Base-by-base conservation (phyloP, 495 filamentous ascomycete genomes). In the Daldinia caldariorum region DNA sequence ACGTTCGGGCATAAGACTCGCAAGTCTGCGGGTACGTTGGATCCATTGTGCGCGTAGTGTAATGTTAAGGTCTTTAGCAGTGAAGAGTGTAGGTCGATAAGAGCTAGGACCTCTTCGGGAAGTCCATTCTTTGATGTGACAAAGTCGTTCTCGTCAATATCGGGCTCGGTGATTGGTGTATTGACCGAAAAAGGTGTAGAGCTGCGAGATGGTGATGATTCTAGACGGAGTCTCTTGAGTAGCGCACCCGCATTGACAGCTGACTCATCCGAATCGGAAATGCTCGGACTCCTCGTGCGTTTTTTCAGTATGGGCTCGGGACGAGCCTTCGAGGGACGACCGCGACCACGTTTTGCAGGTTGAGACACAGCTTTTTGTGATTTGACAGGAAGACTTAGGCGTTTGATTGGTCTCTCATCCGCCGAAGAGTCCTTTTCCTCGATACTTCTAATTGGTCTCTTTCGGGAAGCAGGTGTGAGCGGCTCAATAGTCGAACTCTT, bases 21-120 rank as follows among this genome's bases (percentile, higher is more conserved):
- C 32, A 91, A 69, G 73, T 91, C 88, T 39, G 83, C 83, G 9
- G 90, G 88, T 0, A 85, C 83, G 39, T 82, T 74, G 8, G 81
- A 79, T 70, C 89, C 88, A 79, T 91, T 87, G 79, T 93, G 90
- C 0, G 87, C 88, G 63, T 84, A 83, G 62, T 89, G 84, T 57
- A 90, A 74, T 18, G 81, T 84, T 18, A 89, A 77, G 18, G 88
- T 83, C 51, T 84, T 85, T 61, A 89, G 81, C 61, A 90, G 86
- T 54, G 86, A 79, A 32, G 82, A 76, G 69, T 89, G 83, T 5
- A 90, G 78, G 56, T 83, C 77, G 58, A 88, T 76, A 50, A 91
- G 81, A 63, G 85, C 83, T 65, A 84, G 64, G 29, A 91, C 79
- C 72, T 89, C 87, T 22, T 64, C 65, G 0, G 88, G 87, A 14